phyloP scores from a whole-genome alignment of 306 rosid species.

The Castanea sativa region DNA sequence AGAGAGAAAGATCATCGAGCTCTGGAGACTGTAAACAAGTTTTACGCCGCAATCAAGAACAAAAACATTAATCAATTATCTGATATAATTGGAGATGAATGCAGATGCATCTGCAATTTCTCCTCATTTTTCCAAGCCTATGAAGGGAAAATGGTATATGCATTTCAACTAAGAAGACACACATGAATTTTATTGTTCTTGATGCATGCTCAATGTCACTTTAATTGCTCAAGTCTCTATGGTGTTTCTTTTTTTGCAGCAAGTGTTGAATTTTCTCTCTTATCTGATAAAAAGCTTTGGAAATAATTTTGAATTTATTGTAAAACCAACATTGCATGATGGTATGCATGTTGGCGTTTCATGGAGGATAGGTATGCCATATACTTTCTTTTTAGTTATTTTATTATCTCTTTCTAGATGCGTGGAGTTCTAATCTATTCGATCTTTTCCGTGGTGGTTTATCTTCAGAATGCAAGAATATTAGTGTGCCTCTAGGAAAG shows the following conservation, averaged over 20 bases:
- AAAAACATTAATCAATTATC: constrained; percentile 39
- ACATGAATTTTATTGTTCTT: no score
- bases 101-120: constrained; percentile 39
- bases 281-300: constrained; percentile 37
- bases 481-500: constrained; percentile 42
- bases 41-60: constrained; percentile 47
- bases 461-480: constrained; percentile 49
- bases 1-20: constrained; percentile 33
- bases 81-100: constrained; percentile 45
- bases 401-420: not conserved
- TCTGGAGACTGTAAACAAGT: constrained; percentile 40
- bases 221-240: not conserved
- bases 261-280: constrained; percentile 49
- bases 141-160: constrained; percentile 50
- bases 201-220: not conserved
- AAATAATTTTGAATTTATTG: constrained; percentile 32
- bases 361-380: constrained; percentile 63
- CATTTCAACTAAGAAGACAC: no score
- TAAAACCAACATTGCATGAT: constrained; percentile 50
- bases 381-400: not conserved
- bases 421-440: constrained; percentile 4
- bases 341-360: constrained; percentile 61
- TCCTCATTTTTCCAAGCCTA: constrained; percentile 40
- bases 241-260: constrained; percentile 46
- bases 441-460: not conserved